These are phyloP conservation scores for Gypsophila paniculata DNA, from an alignment of 179 eudicot genomes.

Conservation along the genomic window DNA sequence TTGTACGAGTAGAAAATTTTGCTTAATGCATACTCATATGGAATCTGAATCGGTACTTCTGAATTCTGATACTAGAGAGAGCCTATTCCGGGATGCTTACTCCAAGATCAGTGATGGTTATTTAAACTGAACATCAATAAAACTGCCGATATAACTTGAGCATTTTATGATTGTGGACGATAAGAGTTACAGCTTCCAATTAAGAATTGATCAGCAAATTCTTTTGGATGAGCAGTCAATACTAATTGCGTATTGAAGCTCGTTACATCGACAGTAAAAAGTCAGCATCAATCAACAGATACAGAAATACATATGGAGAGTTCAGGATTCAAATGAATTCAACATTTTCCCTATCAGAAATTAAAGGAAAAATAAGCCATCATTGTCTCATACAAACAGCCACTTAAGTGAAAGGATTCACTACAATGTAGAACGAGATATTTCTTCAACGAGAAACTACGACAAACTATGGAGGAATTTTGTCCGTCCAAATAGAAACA, in stretches of 20 bases:
- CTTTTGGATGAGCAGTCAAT: no score
- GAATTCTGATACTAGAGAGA: no score
- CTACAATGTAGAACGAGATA: not conserved
- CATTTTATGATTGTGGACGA: not conserved
- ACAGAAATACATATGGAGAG: not conserved
- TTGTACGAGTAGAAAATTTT: no score
- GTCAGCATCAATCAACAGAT: not conserved
- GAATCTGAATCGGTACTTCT: no score
- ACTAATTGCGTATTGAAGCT: not conserved
- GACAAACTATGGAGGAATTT: not conserved
- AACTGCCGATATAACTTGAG: no score
- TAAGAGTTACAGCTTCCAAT: not conserved
- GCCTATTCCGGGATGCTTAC: no score
- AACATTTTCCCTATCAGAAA: not conserved
- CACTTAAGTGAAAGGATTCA: not conserved
- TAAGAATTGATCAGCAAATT: not conserved
- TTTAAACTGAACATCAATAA: no score
- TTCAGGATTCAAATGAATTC: constrained; percentile 1
- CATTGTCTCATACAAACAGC: no score
- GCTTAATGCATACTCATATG: no score
- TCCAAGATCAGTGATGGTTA: no score
- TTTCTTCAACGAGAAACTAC: not conserved
- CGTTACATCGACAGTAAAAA: not conserved
- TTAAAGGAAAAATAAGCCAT: no score
- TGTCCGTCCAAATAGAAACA: not conserved